Percentiles rank a stretch among this genome's conserved stretches.
phyloP scores from a whole-genome alignment of 495 filamentous ascomycete species.

The Beverwykella pulmonaria region DNA sequence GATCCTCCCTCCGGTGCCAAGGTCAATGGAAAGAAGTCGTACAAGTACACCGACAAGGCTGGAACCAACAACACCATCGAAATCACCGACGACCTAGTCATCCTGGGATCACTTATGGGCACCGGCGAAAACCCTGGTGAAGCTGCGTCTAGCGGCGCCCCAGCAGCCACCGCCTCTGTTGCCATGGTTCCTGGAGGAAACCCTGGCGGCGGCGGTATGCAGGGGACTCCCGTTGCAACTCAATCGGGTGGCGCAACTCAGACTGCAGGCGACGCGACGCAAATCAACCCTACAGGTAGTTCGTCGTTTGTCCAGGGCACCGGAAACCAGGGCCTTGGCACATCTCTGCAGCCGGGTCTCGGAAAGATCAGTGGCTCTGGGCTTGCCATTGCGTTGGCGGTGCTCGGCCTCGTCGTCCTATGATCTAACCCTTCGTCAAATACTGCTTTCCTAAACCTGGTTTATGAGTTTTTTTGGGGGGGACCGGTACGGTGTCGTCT shows the following conservation, averaged over 20 bases:
- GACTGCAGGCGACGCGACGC: background rate
- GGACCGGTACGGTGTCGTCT: background rate
- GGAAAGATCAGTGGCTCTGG: slow-evolving; percentile 28
- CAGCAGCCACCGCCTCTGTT: slow-evolving; percentile 24
- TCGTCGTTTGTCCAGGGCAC: slow-evolving; percentile 20
- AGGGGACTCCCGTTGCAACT: background rate
- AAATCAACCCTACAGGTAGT: background rate
- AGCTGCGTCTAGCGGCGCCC: slow-evolving; percentile 23
- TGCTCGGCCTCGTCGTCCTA: slow-evolving; percentile 38
- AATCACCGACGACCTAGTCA: slow-evolving; percentile 71
- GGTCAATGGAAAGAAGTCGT: slow-evolving; percentile 63
- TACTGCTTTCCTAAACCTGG: background rate
- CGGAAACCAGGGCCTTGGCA: slow-evolving; percentile 6
- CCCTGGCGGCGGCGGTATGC: slow-evolving; percentile 33
- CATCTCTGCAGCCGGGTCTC: slow-evolving; percentile 14
- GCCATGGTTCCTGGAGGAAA: slow-evolving; percentile 47
- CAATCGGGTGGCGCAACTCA: background rate
- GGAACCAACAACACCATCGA: slow-evolving; percentile 76
- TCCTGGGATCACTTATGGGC: slow-evolving; percentile 77
- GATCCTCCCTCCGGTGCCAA: slow-evolving; percentile 66
- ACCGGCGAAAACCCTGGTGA: slow-evolving; percentile 58
- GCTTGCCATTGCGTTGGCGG: slow-evolving; percentile 29
- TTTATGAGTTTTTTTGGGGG: background rate
- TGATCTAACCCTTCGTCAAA: slow-evolving; percentile 5
- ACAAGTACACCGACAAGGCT: slow-evolving; percentile 68